Evolutionary conservation across 2,329 filamentous ascomycete genomes (phyloP).

Genomic region (Scytalidium sp.): DNA sequence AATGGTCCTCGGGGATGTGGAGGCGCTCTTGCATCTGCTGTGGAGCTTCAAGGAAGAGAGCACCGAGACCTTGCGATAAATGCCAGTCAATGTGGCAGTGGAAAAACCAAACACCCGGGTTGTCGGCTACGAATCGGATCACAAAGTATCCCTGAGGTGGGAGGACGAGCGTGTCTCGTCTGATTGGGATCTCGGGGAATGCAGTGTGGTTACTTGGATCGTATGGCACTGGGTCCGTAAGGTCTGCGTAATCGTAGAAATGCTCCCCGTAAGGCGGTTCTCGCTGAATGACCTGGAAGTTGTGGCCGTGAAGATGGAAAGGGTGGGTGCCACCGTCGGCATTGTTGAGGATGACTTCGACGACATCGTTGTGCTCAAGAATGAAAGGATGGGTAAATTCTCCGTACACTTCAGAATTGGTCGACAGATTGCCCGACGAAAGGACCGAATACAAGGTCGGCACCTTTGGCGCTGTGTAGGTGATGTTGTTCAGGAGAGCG

Average conservation of each 20-base stretch:
- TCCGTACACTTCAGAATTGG: slow-evolving; percentile 60
- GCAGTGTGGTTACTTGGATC: not conserved
- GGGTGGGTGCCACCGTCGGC: slow-evolving; percentile 20
- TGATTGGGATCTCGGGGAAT: slow-evolving; percentile 38
- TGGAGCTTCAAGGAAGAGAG: slow-evolving; percentile 23
- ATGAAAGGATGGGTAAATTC: slow-evolving; percentile 60
- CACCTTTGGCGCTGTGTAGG: slow-evolving; percentile 71
- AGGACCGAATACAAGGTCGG: slow-evolving; percentile 77
- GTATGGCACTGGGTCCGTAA: slow-evolving; percentile 11
- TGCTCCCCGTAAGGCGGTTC: slow-evolving; percentile 39
- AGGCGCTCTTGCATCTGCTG: slow-evolving; percentile 32
- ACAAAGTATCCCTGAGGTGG: slow-evolving; percentile 22
- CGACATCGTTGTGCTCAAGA: slow-evolving; percentile 57
- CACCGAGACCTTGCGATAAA: slow-evolving; percentile 44
- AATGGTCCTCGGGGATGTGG: slow-evolving; percentile 57
- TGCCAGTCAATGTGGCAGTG: slow-evolving; percentile 46
- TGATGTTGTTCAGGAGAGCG: slow-evolving; percentile 70
- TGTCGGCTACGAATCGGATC: slow-evolving; percentile 22
- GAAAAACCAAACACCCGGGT: slow-evolving; percentile 25
- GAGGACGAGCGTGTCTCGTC: slow-evolving; percentile 49
- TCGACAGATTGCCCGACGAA: slow-evolving; percentile 46
- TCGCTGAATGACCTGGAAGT: slow-evolving; percentile 44
- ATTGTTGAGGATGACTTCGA: slow-evolving; percentile 23
- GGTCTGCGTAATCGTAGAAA: slow-evolving; percentile 19
- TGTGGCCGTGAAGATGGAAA: slow-evolving; percentile 48